Evolutionary conservation across 1,284 basidiomycete genomes (phyloP).

Genomic region (Tylopilus sp.): DNA sequence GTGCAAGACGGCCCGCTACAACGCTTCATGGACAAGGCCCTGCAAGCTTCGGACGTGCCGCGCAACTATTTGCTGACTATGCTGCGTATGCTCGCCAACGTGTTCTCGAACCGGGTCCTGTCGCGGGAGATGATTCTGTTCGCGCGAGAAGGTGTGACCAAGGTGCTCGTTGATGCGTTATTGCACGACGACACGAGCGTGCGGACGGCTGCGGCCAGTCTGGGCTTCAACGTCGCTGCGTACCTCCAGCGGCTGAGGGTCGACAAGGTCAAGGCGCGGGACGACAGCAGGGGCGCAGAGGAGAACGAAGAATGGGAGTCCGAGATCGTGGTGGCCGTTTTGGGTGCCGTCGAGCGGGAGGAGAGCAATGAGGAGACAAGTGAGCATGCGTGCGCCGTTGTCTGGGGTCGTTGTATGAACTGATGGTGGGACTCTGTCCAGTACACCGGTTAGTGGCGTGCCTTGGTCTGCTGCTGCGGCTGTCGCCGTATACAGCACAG

Average conservation of each 20-base stretch:
- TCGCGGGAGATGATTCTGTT: constrained; percentile 49
- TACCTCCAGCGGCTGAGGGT: constrained; percentile 59
- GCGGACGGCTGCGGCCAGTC: constrained; percentile 74
- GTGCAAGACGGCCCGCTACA: constrained; percentile 38
- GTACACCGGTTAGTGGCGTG: constrained; percentile 79
- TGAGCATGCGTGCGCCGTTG: constrained; percentile 44
- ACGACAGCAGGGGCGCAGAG: constrained; percentile 36
- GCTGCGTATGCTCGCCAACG: constrained; percentile 73
- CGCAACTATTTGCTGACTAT: constrained; percentile 66
- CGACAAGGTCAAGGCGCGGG: constrained; percentile 40
- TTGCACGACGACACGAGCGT: constrained; percentile 67
- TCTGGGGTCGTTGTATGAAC: neutral
- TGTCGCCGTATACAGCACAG: constrained; percentile 63
- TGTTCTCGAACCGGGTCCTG: constrained; percentile 55
- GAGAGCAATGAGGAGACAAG: constrained; percentile 71
- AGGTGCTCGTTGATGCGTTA: constrained; percentile 61
- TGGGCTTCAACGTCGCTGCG: constrained; percentile 73
- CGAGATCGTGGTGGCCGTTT: constrained; percentile 74
- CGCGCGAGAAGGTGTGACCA: constrained; percentile 39
- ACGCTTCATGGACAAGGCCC: constrained; percentile 45
- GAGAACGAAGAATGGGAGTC: constrained; percentile 79
- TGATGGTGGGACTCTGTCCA: constrained; percentile 26
- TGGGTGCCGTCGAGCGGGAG: constrained; percentile 73
- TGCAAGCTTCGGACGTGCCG: constrained; percentile 33
- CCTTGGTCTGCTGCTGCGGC: constrained; percentile 66